Conservation (phyloP, 163 green algal genomes). For the Scenedesmus sp. region DNA sequence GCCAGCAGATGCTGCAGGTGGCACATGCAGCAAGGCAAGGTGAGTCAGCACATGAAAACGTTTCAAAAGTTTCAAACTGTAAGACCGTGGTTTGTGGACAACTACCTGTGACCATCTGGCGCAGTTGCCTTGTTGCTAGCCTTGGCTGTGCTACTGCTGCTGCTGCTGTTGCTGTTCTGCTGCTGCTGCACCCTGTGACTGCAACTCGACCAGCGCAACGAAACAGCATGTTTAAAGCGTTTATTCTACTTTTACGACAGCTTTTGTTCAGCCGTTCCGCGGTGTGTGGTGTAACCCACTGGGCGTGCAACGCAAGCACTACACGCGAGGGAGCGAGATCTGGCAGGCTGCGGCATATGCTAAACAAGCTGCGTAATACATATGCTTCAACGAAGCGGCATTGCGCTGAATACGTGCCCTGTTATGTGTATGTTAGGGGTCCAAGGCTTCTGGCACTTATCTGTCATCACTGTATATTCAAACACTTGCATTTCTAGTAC, state of each 20-base stretch:
- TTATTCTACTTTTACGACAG: too few relatives aligned
- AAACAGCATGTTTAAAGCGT: background rate
- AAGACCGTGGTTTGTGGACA: background rate
- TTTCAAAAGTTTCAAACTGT: background rate
- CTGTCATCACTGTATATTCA: background rate
- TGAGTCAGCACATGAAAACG: background rate
- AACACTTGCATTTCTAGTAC: too few relatives aligned
- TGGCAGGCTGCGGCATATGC: background rate
- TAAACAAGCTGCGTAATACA: background rate
- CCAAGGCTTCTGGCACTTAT: background rate
- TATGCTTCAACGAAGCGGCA: background rate
- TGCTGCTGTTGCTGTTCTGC: conserved; percentile 13
- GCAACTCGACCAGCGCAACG: background rate
- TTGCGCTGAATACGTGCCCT: too few relatives aligned
- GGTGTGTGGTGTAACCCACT: background rate
- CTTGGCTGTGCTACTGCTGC: conserved; percentile 7
- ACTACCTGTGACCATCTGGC: background rate
- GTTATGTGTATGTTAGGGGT: background rate
- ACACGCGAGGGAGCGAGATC: background rate
- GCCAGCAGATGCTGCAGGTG: background rate
- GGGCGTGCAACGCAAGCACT: background rate
- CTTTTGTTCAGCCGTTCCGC: background rate
- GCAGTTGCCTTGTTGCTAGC: background rate
- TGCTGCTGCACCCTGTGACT: background rate
- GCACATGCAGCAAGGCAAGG: background rate